These are phyloP conservation scores for Inga oerstediana DNA, from an alignment of 306 rosid genomes.

Conservation along the genomic window DNA sequence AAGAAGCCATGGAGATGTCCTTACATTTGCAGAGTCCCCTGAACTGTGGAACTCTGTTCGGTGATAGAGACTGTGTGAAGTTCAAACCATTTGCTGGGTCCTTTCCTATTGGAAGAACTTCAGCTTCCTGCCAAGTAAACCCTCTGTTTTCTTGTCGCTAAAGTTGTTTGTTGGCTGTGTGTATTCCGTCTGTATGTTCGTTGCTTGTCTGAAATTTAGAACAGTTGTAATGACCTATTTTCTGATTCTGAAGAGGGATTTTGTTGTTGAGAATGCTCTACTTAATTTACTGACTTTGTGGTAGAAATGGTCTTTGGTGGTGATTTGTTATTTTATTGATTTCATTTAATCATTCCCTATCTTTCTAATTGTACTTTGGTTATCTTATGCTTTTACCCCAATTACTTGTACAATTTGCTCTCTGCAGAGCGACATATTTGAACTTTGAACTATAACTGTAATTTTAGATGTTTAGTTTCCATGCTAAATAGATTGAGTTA, in stretches of 20 bases:
- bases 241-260: neutral
- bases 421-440: constrained; percentile 13
- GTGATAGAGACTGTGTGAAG: constrained; percentile 42
- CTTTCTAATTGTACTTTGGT: neutral
- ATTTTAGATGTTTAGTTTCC: neutral
- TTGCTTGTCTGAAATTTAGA: constrained; percentile 7
- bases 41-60: constrained; percentile 46
- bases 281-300: neutral
- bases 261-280: constrained; percentile 11
- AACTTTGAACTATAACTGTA: constrained; percentile 15
- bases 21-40: constrained; percentile 48
- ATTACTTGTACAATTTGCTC: constrained; percentile 5
- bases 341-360: constrained; percentile 16
- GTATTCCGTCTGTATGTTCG: neutral
- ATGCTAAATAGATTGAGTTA: constrained; percentile 21
- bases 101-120: constrained; percentile 40
- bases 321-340: neutral
- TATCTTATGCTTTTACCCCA: neutral
- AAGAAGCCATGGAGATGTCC: constrained; percentile 51
- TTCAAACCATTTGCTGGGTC: constrained; percentile 47
- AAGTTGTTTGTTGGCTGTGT: neutral
- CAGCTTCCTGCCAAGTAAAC: constrained; percentile 42
- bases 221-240: neutral
- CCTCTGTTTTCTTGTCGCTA: neutral
- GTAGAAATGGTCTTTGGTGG: neutral